Evolutionary conservation across 2,329 filamentous ascomycete genomes (phyloP), one percentile per base, ranked within the genome.

Genomic region (Allantophomopsis lycopodina): DNA sequence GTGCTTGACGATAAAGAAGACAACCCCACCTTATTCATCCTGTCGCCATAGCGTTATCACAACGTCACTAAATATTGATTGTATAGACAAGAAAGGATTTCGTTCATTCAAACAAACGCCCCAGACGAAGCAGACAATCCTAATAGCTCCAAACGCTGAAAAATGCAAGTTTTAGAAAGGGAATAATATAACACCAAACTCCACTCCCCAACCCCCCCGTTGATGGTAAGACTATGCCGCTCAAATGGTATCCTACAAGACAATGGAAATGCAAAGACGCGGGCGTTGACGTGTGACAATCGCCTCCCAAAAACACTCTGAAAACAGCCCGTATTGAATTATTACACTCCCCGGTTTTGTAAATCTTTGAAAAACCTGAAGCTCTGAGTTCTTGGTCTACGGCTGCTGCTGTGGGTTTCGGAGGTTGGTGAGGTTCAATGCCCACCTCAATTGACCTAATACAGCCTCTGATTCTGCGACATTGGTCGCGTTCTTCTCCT

Each of bases 361-460:
- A 10, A 28, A 28, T 28, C 23, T 28, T 12, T 8, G 5, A 8
- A 28, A 12, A 28, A 6, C 23, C 8, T 28, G 8, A 10, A 28
- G 11, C 7, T 8, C 23, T 12, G 23, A 28, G 23, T 6, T 28
- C 23, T 28, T 10, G 8, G 23, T 28, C 23, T 28, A 28, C 3
- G 7, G 23, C 23, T 28, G 23, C 23, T 28, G 23, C 23, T 28
- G 23, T 10, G 7, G 8, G 23, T 35, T 37, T 17, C 7, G 17
- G 21, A 17, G 17, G 32, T 36, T 18, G 23, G 38, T 40, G 32
- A 34, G 14, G 12, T 17, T 17, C 32, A 34, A 34, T 34, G 82
- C 79, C 82, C 82, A 87, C 52, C 66, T 73, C 57, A 88, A 67
- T 62, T 84, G 75, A 45, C 76, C 66, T 38, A 83, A 61, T n/a